Conservation (phyloP, 495 filamentous ascomycete species). For the Xanthoparmelia taractica region DNA sequence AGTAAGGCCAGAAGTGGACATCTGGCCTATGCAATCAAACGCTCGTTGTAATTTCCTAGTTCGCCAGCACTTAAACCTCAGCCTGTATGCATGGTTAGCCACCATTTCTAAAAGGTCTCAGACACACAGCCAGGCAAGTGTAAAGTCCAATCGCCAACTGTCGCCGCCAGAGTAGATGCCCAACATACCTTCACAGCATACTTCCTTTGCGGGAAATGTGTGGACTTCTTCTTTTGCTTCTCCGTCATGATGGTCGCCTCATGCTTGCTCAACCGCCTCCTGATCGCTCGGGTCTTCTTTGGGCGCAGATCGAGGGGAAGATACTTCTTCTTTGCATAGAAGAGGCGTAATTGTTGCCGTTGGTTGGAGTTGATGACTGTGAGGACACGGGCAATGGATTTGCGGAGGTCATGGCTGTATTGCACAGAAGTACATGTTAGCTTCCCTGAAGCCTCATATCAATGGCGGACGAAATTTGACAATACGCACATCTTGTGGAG, state of each 20-base stretch:
- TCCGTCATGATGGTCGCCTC: constrained; percentile 72
- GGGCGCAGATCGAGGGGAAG: constrained; percentile 90
- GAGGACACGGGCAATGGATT: constrained; percentile 95
- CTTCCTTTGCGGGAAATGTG: constrained; percentile 97
- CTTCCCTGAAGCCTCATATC: neutral
- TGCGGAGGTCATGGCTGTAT: constrained; percentile 91
- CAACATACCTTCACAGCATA: constrained; percentile 88
- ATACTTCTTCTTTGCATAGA: constrained; percentile 99
- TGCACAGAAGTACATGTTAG: constrained; percentile 3
- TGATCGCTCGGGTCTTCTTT: constrained; percentile 94
- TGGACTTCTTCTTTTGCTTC: constrained; percentile 87
- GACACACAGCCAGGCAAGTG: neutral
- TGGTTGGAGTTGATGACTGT: constrained; percentile 99
- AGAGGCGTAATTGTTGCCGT: constrained; percentile 91
- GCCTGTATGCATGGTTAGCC: neutral
- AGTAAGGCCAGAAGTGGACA: neutral
- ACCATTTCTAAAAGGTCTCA: neutral
- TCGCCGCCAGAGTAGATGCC: no score
- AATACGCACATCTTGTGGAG: constrained; percentile 80
- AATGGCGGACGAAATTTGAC: neutral
- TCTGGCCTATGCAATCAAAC: neutral
- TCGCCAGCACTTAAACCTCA: neutral
- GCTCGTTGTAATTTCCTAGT: neutral
- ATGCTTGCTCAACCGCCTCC: constrained; percentile 81
- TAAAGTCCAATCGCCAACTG: neutral